phyloP scores from a whole-genome alignment of 305 asterid genomes.

The Fraxinus ornus region DNA sequence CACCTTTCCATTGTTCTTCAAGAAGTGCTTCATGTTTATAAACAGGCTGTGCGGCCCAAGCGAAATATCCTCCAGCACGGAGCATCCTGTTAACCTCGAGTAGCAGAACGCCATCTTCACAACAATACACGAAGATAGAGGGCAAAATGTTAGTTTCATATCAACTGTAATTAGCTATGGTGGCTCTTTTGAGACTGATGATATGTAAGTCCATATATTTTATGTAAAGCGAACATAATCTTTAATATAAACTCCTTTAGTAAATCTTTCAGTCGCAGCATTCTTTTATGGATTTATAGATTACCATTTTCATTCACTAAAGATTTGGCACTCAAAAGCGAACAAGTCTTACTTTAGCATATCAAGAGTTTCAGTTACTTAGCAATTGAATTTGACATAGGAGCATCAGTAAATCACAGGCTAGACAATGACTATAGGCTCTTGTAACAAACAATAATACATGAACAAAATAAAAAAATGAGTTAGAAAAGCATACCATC shows the following conservation, averaged over 20 bases:
- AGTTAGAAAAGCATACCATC: conserved; percentile 60
- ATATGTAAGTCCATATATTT: neutral
- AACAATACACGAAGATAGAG: conserved; percentile 18
- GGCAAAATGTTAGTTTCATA: conserved; percentile 14
- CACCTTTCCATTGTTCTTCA: conserved; percentile 93
- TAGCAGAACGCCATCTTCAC: conserved; percentile 77
- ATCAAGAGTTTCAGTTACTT: neutral
- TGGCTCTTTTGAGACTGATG: conserved; percentile 14
- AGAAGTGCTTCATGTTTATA: conserved; percentile 78
- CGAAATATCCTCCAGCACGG: conserved; percentile 92
- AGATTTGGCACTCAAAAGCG: neutral
- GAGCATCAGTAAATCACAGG: neutral
- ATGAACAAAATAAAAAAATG: neutral
- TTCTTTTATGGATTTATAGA: neutral
- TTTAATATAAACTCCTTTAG: neutral
- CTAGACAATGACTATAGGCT: neutral
- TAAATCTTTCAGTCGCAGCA: neutral
- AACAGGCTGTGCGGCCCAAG: conserved; percentile 95
- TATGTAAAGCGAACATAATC: neutral
- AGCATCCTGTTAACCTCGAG: conserved; percentile 92
- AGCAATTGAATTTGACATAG: neutral
- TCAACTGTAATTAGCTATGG: neutral
- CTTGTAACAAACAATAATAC: conserved; percentile 1
- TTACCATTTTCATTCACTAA: neutral
- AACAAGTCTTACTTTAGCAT: neutral